Percentiles rank a stretch among this genome's conserved stretches.
Evolutionary conservation across 345 rosid genomes (phyloP).

Genomic region (Pistacia vera): DNA sequence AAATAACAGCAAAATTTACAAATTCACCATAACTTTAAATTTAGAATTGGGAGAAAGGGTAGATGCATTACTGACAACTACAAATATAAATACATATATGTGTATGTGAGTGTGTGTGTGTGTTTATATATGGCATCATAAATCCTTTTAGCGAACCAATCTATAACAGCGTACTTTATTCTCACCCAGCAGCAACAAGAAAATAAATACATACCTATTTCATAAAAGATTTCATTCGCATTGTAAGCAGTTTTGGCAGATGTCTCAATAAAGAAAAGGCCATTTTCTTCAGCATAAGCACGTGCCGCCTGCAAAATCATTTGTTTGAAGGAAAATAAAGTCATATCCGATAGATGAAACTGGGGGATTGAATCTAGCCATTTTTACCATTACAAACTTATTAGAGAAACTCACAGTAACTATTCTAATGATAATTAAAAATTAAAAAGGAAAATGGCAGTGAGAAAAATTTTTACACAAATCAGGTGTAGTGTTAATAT

Average conservation of each 20-base stretch:
- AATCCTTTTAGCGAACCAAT: too few relatives aligned
- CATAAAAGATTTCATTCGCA: slow-evolving; percentile 78
- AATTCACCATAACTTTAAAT: background rate
- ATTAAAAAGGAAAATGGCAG: background rate
- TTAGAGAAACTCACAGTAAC: background rate
- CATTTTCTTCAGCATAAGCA: slow-evolving; percentile 70
- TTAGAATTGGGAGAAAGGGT: background rate
- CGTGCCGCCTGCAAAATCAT: slow-evolving; percentile 67
- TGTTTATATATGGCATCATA: background rate
- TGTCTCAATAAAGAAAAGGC: slow-evolving; percentile 84
- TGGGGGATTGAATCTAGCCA: background rate
- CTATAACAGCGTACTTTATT: background rate
- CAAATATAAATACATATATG: too few relatives aligned
- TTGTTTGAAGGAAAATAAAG: slow-evolving; percentile 7
- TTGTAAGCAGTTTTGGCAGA: slow-evolving; percentile 79
- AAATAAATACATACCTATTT: slow-evolving; percentile 54
- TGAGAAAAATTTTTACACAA: background rate
- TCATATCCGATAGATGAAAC: background rate
- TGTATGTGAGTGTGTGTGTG: too few relatives aligned
- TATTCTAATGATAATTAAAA: background rate
- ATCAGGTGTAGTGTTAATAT: background rate
- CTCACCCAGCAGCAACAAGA: background rate
- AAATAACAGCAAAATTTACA: background rate
- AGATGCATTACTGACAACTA: background rate
- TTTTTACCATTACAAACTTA: background rate